phyloP scores from a whole-genome alignment of 306 rosid genomes.

The Rosa persica region DNA sequence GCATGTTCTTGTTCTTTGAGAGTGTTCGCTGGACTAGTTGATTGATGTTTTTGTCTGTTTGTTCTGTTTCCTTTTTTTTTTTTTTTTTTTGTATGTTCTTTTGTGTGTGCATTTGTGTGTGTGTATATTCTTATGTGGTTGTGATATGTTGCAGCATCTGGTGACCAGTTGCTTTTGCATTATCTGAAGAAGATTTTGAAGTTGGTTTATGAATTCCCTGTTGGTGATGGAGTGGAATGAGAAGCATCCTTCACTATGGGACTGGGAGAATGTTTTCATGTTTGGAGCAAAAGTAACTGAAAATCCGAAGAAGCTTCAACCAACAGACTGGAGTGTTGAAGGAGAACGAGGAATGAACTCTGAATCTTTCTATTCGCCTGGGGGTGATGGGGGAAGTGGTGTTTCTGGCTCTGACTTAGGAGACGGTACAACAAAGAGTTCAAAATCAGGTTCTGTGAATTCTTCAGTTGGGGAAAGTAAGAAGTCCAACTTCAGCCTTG shows the following conservation, averaged over 20 bases:
- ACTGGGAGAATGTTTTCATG: conserved; percentile 68
- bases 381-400: conserved; percentile 43
- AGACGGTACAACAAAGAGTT: conserved; percentile 56
- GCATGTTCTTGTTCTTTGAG: conserved; percentile 8
- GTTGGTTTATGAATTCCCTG: conserved; percentile 17
- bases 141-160: conserved; percentile 41
- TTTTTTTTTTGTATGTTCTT: not conserved
- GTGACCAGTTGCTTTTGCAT: conserved; percentile 20
- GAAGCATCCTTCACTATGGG: conserved; percentile 67
- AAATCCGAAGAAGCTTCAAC: conserved; percentile 46
- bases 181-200: conserved; percentile 2
- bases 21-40: not conserved
- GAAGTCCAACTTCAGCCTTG: conserved; percentile 51
- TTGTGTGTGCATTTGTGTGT: not conserved
- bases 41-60: not conserved
- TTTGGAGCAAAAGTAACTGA: conserved; percentile 55
- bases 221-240: conserved; percentile 80
- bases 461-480: conserved; percentile 73
- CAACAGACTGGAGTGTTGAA: conserved; percentile 49
- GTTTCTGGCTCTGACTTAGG: conserved; percentile 52
- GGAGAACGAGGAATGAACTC: conserved; percentile 54
- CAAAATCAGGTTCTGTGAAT: conserved; percentile 67
- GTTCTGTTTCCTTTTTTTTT: not conserved
- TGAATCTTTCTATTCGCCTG: conserved; percentile 52
- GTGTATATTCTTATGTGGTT: conserved; percentile 8